Evolutionary conservation across 2,329 filamentous ascomycete genomes (phyloP).

Genomic region (Pyrenophora graminea): DNA sequence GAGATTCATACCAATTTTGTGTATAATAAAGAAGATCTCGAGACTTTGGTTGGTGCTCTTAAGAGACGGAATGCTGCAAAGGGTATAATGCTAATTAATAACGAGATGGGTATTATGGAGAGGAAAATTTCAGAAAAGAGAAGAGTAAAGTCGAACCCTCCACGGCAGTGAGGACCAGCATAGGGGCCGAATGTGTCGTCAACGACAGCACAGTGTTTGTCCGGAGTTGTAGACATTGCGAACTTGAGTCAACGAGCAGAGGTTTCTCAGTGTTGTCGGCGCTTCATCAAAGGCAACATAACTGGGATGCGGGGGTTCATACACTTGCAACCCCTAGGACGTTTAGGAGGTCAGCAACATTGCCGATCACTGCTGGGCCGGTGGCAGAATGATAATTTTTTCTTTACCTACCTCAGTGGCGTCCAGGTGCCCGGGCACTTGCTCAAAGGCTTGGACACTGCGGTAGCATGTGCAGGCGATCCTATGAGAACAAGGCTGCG

Average conservation of each 20-base stretch:
- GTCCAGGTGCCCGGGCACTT: slow-evolving; percentile 16
- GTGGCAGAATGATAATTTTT: slow-evolving; percentile 21
- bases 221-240: slow-evolving; percentile 29
- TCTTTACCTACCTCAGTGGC: slow-evolving; percentile 27
- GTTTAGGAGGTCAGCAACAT: slow-evolving; percentile 14
- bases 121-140: slow-evolving; percentile 45
- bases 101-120: slow-evolving; percentile 34
- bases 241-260: slow-evolving; percentile 20
- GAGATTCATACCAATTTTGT: slow-evolving; percentile 35
- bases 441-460: slow-evolving; percentile 17
- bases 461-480: slow-evolving; percentile 11
- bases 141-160: slow-evolving; percentile 47
- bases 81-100: slow-evolving; percentile 38
- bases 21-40: slow-evolving; percentile 25
- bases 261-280: slow-evolving; percentile 20
- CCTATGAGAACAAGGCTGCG: slow-evolving; percentile 12
- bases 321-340: slow-evolving; percentile 18
- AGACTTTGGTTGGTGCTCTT: slow-evolving; percentile 31
- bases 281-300: slow-evolving; percentile 26
- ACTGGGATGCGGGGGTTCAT: slow-evolving; percentile 20
- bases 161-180: slow-evolving; percentile 37
- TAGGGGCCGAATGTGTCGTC: slow-evolving; percentile 43
- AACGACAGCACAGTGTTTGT: slow-evolving; percentile 24
- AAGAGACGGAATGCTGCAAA: slow-evolving; percentile 35
- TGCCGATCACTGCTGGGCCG: slow-evolving; percentile 24